Conservation (phyloP, 31 red algal genomes). For the Porphyra umbilicalis region DNA sequence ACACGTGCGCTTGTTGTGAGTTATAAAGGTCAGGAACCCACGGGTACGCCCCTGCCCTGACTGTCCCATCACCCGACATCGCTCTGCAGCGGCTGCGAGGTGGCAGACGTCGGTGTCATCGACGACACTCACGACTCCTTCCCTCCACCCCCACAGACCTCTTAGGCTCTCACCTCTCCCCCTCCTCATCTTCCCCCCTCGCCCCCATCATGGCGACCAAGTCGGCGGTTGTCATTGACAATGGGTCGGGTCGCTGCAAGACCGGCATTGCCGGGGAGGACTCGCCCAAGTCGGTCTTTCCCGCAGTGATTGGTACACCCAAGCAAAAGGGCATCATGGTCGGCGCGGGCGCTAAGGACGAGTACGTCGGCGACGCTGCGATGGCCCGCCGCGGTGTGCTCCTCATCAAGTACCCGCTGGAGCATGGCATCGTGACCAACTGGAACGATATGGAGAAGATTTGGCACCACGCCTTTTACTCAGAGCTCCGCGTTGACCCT, state of each 20-base stretch:
- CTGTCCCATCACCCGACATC: not conserved
- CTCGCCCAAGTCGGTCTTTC: slow-evolving; percentile 76
- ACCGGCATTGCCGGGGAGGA: slow-evolving; percentile 83
- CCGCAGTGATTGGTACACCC: slow-evolving; percentile 73
- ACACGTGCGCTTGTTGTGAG: no score
- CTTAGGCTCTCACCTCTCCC: not conserved
- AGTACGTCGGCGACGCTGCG: slow-evolving; percentile 86
- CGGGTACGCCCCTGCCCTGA: not conserved
- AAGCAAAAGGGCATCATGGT: slow-evolving; percentile 87
- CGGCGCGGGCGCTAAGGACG: slow-evolving; percentile 68
- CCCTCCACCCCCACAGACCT: not conserved
- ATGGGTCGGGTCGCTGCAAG: slow-evolving; percentile 85
- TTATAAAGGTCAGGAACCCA: not conserved
- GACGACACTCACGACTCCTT: not conserved
- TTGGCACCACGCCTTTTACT: slow-evolving; percentile 53
- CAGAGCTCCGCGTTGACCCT: slow-evolving; percentile 66
- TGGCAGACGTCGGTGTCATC: not conserved
- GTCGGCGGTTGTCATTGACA: slow-evolving; percentile 78
- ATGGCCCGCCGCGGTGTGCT: slow-evolving; percentile 44
- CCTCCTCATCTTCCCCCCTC: not conserved
- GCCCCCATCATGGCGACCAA: slow-evolving; percentile 11
- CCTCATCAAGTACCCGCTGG: slow-evolving; percentile 38
- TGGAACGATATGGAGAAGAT: slow-evolving; percentile 84
- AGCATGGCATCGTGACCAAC: slow-evolving; percentile 82
- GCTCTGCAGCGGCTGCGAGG: not conserved